Base-by-base conservation (phyloP, 2,329 filamentous ascomycete species). In the Fusarium odoratissimum region DNA sequence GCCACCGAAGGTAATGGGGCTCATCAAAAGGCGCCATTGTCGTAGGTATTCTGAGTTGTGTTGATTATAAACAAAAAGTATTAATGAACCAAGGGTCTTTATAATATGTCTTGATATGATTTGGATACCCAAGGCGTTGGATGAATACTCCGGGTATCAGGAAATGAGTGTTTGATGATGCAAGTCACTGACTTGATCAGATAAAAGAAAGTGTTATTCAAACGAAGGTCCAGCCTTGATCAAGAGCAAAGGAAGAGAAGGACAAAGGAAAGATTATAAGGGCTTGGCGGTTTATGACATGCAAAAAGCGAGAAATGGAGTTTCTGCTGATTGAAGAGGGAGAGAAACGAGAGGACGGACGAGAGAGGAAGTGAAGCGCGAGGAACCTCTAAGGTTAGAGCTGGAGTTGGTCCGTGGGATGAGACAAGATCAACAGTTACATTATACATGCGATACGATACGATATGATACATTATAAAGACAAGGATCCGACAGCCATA, bases 141-240 rank as follows among this genome's bases (percentile, higher is more conserved):
- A 25, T 67, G 46, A 52, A 25, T 37, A 40, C 38, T 57, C 55
- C 41, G 38, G 54, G 71, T 58, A 62, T 64, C 35, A 44, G 62
- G 41, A 54, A 73, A 73, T 64, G 71, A 73, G 45, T 30, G 69
- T 64, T 66, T 38, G 42, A 65, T 41, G 60, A 75, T 63, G 28
- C 35, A 72, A 75, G 75, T 76, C 75, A 56, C 71, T 62, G 73
- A 76, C 75, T 72, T 64, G 60, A 62, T 65, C 71, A 44, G 49
- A 45, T 37, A 67, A 69, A 75, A 70, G 71, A 75, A 63, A 49
- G 65, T 37, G 46, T 33, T 41, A 56, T 33, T 69, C 40, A 68
- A 65, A 69, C 44, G 70, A 75, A 77, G 75, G 75, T 51, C 75
- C 75, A 74, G 75, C 75, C 75, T 77, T 76, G 64, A 62, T 58